These are phyloP conservation scores for Venturia nashicola DNA, from an alignment of 2,329 filamentous ascomycete species.

Conservation along the genomic window DNA sequence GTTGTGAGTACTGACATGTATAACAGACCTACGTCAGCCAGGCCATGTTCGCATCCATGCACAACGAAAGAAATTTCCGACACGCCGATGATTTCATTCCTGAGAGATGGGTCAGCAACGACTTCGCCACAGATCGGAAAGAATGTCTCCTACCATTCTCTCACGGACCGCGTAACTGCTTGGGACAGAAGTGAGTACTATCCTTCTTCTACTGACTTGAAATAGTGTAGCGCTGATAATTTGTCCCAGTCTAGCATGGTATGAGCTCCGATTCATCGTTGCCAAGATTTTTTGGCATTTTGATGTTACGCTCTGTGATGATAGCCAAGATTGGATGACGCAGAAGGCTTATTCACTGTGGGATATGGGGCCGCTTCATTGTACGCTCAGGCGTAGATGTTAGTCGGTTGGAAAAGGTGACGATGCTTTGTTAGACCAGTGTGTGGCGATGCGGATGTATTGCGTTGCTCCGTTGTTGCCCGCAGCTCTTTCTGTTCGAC, in stretches of 20 bases:
- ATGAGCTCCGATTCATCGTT: constrained; percentile 26
- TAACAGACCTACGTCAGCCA: neutral
- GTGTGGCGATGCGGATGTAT: too few relatives aligned
- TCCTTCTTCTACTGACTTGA: neutral
- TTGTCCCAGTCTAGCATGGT: constrained; percentile 19
- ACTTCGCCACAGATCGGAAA: neutral
- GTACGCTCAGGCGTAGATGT: too few relatives aligned
- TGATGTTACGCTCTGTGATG: constrained; percentile 21
- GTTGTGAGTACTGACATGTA: neutral
- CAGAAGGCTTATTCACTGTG: too few relatives aligned
- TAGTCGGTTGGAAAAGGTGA: too few relatives aligned
- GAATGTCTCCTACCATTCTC: constrained; percentile 6
- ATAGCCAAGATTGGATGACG: constrained; percentile 6
- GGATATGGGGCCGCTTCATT: too few relatives aligned
- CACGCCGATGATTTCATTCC: neutral
- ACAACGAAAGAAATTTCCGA: constrained; percentile 13
- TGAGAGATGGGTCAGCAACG: constrained; percentile 1
- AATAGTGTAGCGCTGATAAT: neutral
- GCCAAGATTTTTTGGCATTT: constrained; percentile 29
- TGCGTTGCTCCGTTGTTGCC: too few relatives aligned
- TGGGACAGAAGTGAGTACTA: constrained; percentile 9
- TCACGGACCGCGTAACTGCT: constrained; percentile 9
- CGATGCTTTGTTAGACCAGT: too few relatives aligned
- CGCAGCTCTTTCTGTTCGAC: too few relatives aligned
- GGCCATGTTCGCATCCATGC: constrained; percentile 12